Evolutionary conservation across 768 basidiomycete genomes (phyloP), one percentile per base, ranked within the genome.

Genomic region (Rhodotorula diobovata): DNA sequence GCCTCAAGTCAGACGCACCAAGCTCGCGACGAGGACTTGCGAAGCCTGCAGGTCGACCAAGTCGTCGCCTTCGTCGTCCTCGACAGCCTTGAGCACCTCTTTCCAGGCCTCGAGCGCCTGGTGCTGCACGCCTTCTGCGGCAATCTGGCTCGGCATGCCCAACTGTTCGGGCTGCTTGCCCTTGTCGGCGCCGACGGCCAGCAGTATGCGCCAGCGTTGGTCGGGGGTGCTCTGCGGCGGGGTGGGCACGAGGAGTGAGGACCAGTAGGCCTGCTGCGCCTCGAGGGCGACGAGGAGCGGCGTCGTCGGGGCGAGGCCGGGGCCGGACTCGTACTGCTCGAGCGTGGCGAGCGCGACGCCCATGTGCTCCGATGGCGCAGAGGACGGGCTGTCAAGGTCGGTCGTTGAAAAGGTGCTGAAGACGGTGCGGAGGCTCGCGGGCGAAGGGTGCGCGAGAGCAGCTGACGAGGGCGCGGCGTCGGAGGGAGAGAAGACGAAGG

Each of bases 221-320:
- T 10, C 2, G 14, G 53, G 20, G 6, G 34, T 14, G 35, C 9
- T 43, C 25, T 15, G 1, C 34, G 57, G 9, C 35, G 65, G 23
- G 1, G 43, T 16, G 34, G 63, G 14, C 4, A 28, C 43, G 39
- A 50, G 56, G 45, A 48, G 35, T 7, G 53, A 45, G 41, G 66
- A 55, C 51, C 37, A 37, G 45, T 39, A 60, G 46, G 65, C 46
- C 60, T 63, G 48, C 55, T 30, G 18, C 25, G 18, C 14, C 41
- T 61, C 41, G 54, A 82, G 82, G 58, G 15, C 39, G 6, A 32
- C 35, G 32, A 68, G 39, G 50, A 76, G 48, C 28, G 67, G 86
- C 79, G 92, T 91, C 8, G 90, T 88, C 34, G 94, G 85, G 30
- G 90, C 84, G 11, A 90, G 92, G 37, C 88, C 90, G 91, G 76